Evolutionary conservation across 495 filamentous ascomycete genomes (phyloP), one percentile per base, ranked within the genome.

Genomic region (Lineolata rhizophorae): DNA sequence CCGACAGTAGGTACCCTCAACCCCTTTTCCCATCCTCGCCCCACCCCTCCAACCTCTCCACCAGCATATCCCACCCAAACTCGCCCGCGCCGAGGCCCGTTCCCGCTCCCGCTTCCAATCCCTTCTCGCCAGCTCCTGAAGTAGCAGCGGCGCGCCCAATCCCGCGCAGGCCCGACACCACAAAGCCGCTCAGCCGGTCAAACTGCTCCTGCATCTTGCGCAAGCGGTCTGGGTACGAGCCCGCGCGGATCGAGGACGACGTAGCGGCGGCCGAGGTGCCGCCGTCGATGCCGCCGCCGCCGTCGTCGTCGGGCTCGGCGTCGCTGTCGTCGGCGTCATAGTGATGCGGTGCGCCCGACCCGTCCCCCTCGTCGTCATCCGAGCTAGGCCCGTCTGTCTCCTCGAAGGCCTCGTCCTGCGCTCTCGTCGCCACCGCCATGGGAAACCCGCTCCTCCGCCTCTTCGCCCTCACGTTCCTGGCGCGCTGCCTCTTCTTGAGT

Each of bases 21-120:
- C n/a, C n/a, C n/a, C n/a, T n/a, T n/a, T n/a, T n/a, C n/a, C n/a
- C n/a, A n/a, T n/a, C n/a, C n/a, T n/a, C n/a, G n/a, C n/a, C 22
- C 22, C 8, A 26, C 50, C 48, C 50, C 10, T 56, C 49, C 33
- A 60, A 34, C 29, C 50, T 56, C 34, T 62, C 61, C 15, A 62
- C 62, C 16, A 70, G 45, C 33, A 61, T 57, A 34, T 66, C 60
- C 57, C 65, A 64, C 21, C 48, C 52, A 9, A 50, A 30, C 18
- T 60, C 56, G 11, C 53, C 61, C 25, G 58, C 49, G 12, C 51
- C n/a, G n/a, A n/a, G n/a, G n/a, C n/a, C n/a, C n/a, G n/a, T n/a
- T n/a, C n/a, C n/a, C n/a, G n/a, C n/a, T n/a, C n/a, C n/a, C n/a
- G n/a, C n/a, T n/a, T n/a, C n/a, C n/a, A n/a, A n/a, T n/a, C n/a